phyloP scores from a whole-genome alignment of 345 rosid species.

The Mallotus nudiflorus region DNA sequence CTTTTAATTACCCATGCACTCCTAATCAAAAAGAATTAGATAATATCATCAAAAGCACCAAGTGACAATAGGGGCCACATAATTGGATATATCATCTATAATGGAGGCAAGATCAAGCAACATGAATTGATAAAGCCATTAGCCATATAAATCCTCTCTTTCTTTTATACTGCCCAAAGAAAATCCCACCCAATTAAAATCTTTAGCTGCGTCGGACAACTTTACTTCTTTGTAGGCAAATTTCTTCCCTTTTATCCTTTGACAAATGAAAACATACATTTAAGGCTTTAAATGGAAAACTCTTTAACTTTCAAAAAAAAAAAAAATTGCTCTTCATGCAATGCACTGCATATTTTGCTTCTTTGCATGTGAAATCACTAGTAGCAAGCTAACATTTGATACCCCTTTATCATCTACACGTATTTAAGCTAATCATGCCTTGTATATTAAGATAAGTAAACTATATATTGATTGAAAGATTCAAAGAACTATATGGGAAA shows the following conservation, averaged over 20 bases:
- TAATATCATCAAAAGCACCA: neutral
- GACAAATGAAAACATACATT: no score
- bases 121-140: neutral
- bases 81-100: constrained; percentile 4
- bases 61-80: constrained; percentile 1
- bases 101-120: constrained; percentile 3
- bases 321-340: neutral
- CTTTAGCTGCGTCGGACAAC: neutral
- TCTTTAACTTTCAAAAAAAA: neutral
- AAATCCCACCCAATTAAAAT: neutral
- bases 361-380: neutral
- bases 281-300: neutral
- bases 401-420: no score
- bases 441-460: no score
- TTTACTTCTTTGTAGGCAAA: neutral
- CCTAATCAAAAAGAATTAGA: neutral
- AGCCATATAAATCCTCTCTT: neutral
- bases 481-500: no score
- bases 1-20: no score
- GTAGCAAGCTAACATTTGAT: neutral
- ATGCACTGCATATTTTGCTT: neutral
- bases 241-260: constrained; percentile 5
- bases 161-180: neutral
- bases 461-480: no score
- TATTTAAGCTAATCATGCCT: no score